Evolutionary conservation across 192 early-diverging fungal genomes (phyloP).

Genomic region (Rhizophagus clarus): DNA sequence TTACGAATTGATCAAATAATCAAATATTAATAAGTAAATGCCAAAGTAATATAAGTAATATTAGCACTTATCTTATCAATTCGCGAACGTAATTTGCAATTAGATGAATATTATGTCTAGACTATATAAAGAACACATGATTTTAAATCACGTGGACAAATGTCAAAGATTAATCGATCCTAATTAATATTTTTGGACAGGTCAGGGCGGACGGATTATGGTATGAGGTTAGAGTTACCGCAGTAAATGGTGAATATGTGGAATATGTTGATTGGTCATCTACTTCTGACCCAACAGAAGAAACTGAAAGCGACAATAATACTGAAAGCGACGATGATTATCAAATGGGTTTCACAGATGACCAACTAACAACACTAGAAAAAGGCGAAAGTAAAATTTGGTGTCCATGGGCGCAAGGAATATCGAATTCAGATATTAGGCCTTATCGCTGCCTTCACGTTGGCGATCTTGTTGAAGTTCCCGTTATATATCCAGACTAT

Average conservation of each 20-base stretch:
- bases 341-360: not conserved
- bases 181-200: not conserved
- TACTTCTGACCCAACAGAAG: not conserved
- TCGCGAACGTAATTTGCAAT: too few relatives aligned
- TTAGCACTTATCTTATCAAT: too few relatives aligned
- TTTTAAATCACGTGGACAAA: too few relatives aligned
- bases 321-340: not conserved
- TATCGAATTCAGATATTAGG: not conserved
- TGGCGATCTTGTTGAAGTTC: slow-evolving; percentile 27
- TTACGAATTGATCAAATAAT: too few relatives aligned
- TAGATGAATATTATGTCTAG: too few relatives aligned
- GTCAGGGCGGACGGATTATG: not conserved
- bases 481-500: slow-evolving; percentile 30
- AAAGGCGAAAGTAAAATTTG: slow-evolving; percentile 8
- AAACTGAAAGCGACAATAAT: not conserved
- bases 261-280: not conserved
- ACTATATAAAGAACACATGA: too few relatives aligned
- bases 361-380: not conserved
- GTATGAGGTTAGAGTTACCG: slow-evolving; percentile 29
- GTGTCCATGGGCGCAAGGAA: slow-evolving; percentile 13
- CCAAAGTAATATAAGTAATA: too few relatives aligned
- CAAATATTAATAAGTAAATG: too few relatives aligned
- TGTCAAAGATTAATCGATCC: too few relatives aligned
- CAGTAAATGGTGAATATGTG: slow-evolving; percentile 15
- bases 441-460: slow-evolving; percentile 30